Percentiles rank a stretch among this genome's conserved stretches.
phyloP scores from a whole-genome alignment of 148 eudicot genomes.

The Polygonum maritimum region DNA sequence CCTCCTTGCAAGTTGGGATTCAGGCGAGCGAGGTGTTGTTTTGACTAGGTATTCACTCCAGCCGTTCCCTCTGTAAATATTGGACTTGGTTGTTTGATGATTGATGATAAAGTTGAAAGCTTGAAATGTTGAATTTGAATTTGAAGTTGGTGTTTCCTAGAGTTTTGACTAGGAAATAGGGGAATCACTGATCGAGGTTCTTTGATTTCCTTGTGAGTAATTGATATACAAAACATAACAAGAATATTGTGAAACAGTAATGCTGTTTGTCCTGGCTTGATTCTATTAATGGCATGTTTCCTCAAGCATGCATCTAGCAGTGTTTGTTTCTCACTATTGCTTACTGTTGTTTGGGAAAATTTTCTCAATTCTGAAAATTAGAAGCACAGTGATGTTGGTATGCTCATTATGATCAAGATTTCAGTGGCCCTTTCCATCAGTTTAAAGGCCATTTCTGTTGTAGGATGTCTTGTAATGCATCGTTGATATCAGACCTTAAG shows the following conservation, averaged over 20 bases:
- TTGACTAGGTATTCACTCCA: background rate
- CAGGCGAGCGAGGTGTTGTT: background rate
- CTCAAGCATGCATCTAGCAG: too few species aligned
- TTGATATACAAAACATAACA: background rate
- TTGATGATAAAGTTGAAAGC: background rate
- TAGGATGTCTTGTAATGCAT: background rate
- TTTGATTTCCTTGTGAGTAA: background rate
- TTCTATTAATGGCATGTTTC: too few species aligned
- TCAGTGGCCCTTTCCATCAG: background rate
- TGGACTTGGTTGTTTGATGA: background rate
- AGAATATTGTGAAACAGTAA: background rate
- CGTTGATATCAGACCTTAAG: background rate
- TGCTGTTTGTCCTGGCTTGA: background rate
- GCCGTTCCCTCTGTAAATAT: background rate
- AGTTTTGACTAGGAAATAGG: background rate
- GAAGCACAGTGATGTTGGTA: background rate
- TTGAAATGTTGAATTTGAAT: background rate
- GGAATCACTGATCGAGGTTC: background rate
- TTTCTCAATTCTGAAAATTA: background rate
- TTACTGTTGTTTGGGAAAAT: background rate
- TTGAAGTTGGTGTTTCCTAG: background rate
- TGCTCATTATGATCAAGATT: background rate
- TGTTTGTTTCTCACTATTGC: background rate
- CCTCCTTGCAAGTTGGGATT: background rate
- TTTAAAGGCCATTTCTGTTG: background rate